These are phyloP conservation scores for Neopestalotiopsis sp. DNA, from an alignment of 2,329 filamentous ascomycete species.

Conservation along the genomic window DNA sequence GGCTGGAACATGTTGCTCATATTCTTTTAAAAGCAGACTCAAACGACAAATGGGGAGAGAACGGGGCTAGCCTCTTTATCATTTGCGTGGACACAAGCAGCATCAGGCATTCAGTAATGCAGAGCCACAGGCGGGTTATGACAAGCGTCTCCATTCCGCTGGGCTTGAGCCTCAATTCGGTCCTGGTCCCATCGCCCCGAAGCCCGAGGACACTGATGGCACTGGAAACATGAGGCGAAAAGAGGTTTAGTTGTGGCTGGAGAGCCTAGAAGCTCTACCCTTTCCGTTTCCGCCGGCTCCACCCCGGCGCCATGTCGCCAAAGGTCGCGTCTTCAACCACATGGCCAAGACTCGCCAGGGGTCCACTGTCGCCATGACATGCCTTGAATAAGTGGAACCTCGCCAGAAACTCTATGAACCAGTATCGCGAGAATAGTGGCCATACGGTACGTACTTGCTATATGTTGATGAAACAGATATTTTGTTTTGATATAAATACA, in stretches of 20 bases:
- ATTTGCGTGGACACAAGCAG: not conserved
- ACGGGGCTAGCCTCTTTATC: slow-evolving; percentile 1
- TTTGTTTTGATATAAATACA: slow-evolving; percentile 9
- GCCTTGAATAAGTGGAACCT: slow-evolving; percentile 11
- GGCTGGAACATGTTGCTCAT: not conserved
- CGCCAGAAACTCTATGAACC: slow-evolving; percentile 4
- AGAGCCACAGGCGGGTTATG: slow-evolving; percentile 4
- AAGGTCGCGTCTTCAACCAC: slow-evolving; percentile 5
- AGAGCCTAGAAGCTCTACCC: not conserved
- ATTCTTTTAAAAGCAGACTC: not conserved
- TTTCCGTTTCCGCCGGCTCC: slow-evolving; percentile 9
- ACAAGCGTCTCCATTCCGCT: slow-evolving; percentile 12
- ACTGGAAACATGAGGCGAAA: not conserved
- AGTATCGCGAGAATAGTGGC: slow-evolving; percentile 10
- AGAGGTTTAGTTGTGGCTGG: slow-evolving; percentile 6
- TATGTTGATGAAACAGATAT: not conserved
- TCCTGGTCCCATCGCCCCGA: slow-evolving; percentile 7
- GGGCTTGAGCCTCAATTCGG: slow-evolving; percentile 14
- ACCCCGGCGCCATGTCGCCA: slow-evolving; percentile 1
- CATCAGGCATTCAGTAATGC: not conserved
- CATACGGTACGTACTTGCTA: not conserved
- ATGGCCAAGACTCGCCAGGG: slow-evolving; percentile 1
- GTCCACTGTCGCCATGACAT: slow-evolving; percentile 6
- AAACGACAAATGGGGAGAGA: not conserved
- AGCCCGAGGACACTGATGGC: not conserved